These are phyloP conservation scores for Lunasporangiospora selenospora DNA, from an alignment of 192 early-diverging fungal species.

Conservation along the genomic window DNA sequence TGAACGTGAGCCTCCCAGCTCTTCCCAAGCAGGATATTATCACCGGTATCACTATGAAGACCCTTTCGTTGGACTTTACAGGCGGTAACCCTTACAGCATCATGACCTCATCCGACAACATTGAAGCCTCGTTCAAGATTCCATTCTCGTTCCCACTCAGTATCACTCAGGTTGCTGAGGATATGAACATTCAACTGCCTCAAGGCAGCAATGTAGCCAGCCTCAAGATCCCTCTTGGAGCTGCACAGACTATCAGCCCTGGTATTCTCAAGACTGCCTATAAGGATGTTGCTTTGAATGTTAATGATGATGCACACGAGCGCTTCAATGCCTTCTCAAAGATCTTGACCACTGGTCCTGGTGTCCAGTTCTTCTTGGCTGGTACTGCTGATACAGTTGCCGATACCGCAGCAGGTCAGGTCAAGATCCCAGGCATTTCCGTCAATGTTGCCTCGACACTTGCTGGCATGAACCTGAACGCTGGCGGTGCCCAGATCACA, in stretches of 20 bases:
- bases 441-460: constrained; percentile 57
- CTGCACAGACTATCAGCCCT: constrained; percentile 48
- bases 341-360: constrained; percentile 51
- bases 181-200: constrained; percentile 53
- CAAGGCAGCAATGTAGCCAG: constrained; percentile 35
- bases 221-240: constrained; percentile 33
- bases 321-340: constrained; percentile 60
- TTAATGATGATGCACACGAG: constrained; percentile 36
- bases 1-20: constrained; percentile 58
- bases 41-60: constrained; percentile 58
- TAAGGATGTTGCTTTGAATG: constrained; percentile 48
- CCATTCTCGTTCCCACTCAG: constrained; percentile 67
- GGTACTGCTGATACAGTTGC: constrained; percentile 61
- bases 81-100: constrained; percentile 53
- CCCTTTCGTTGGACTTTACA: constrained; percentile 60
- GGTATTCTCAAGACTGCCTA: constrained; percentile 59
- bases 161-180: constrained; percentile 60
- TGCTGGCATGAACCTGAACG: constrained; percentile 62
- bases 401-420: constrained; percentile 58
- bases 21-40: constrained; percentile 56
- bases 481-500: constrained; percentile 53
- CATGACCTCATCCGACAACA: constrained; percentile 48
- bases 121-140: constrained; percentile 58
- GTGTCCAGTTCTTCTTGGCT: constrained; percentile 52
- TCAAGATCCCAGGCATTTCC: constrained; percentile 58